phyloP scores from a whole-genome alignment of 169 alveolate genomes.

The Eimeria tenella region DNA sequence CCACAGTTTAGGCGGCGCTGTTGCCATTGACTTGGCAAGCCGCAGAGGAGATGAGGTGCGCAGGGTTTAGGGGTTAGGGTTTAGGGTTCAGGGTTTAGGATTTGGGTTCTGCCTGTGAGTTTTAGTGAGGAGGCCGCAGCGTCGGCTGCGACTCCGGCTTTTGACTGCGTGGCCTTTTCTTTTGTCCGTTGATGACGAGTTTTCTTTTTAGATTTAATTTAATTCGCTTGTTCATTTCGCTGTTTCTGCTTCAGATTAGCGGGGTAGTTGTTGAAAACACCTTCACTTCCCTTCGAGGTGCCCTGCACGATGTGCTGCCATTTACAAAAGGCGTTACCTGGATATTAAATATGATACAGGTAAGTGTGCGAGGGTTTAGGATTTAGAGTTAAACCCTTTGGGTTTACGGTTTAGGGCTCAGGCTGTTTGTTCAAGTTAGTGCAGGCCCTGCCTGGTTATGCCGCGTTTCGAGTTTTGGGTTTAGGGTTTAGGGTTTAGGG shows the following conservation, averaged over 20 bases:
- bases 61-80: not conserved
- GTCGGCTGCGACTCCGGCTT: no score
- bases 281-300: conserved; percentile 82
- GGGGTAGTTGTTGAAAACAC: conserved; percentile 88
- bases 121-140: not conserved
- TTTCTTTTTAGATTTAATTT: not conserved
- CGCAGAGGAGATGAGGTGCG: conserved; percentile 54
- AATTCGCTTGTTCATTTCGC: no score
- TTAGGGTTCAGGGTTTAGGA: no score
- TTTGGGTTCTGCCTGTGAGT: no score
- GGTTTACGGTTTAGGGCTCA: no score
- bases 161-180: no score
- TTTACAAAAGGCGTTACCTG: not conserved
- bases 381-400: no score
- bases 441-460: no score
- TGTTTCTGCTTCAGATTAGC: conserved; percentile 35
- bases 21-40: conserved; percentile 83
- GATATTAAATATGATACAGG: not conserved
- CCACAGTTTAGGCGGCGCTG: conserved; percentile 87
- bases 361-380: not conserved
- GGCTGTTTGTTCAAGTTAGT: no score
- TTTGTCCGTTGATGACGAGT: no score
- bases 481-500: no score
- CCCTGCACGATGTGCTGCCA: conserved; percentile 78
- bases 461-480: no score